Base-by-base conservation (phyloP, 345 rosid genomes). In the Eucalyptus virginea region DNA sequence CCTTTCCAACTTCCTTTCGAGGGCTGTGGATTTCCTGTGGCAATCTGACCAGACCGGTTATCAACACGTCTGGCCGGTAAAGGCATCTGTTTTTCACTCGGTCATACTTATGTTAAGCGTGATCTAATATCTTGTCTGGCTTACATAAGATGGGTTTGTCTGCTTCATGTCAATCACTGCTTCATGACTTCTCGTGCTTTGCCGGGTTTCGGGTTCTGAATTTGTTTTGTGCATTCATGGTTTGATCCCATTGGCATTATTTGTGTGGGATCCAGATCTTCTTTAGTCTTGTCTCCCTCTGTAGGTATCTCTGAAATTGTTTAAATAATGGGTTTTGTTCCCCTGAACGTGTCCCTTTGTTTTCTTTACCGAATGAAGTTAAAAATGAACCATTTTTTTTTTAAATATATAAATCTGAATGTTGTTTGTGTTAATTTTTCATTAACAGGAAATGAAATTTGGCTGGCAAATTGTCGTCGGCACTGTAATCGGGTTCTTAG, bases 391-490 rank as follows among this genome's bases (percentile, higher is more conserved):
- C 0, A 9, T 1, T 6, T n/a, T 1, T 6, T n/a, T 65, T 67
- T 12, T 48, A 24, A 42, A 77, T 11, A 37, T 81, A 10, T 48
- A 15, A 44, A 26, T 58, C 42, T 34, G 45, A 26, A 86, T 4
- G 16, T 67, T 58, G 77, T 11, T 86, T 32, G 19, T 65, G 34
- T 52, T 48, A 34, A 51, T 47, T 92, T 81, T 49, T 69, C 65
- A 34, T 69, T 23, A 40, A 17, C 91, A 97, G 98, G 98, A 93
- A 32, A 91, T 94, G 96, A 92, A 95, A 94, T 92, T 97, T 89
- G 94, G 93, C 44, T 97, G 98, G 98, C 93, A 91, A 94, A 94
- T 95, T 81, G 93, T 95, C 44, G 3, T 94, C 90, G 98, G 98
- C 49, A 90, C 94, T 32, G 86, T 94, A 80, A 47, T 97, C 91